Evolutionary conservation across 2,329 filamentous ascomycete species (phyloP).

Genomic region (Pseudohalonectria lignicola): DNA sequence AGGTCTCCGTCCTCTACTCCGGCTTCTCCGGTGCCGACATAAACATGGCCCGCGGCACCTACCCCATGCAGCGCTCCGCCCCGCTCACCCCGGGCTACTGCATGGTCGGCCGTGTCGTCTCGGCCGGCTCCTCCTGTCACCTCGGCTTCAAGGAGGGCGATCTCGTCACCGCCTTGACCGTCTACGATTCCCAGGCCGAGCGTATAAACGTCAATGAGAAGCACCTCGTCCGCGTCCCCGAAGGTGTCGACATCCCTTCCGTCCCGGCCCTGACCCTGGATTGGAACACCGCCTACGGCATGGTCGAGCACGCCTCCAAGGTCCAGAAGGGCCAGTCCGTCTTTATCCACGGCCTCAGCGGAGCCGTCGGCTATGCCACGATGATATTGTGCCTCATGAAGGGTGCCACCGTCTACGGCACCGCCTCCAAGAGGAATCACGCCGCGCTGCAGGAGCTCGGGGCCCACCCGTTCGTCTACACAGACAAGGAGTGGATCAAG

Average conservation of each 20-base stretch:
- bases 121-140: constrained; percentile 21
- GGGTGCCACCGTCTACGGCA: constrained; percentile 37
- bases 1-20: constrained; percentile 32
- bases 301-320: constrained; percentile 24
- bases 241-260: constrained; percentile 25
- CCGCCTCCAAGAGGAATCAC: constrained; percentile 34
- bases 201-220: constrained; percentile 34
- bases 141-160: constrained; percentile 19
- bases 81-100: constrained; percentile 38
- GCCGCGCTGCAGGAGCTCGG: constrained; percentile 23
- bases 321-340: constrained; percentile 31
- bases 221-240: constrained; percentile 29
- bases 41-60: constrained; percentile 36
- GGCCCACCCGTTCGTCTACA: constrained; percentile 32
- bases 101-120: constrained; percentile 29
- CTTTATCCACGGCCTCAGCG: constrained; percentile 38
- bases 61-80: constrained; percentile 30
- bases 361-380: constrained; percentile 33
- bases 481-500: constrained; percentile 35
- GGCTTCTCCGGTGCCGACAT: constrained; percentile 36
- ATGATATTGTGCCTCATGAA: constrained; percentile 27
- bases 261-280: constrained; percentile 29
- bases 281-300: constrained; percentile 30
- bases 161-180: constrained; percentile 22
- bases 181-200: constrained; percentile 31